Evolutionary conservation across 805 yeast species (phyloP), one percentile per base, ranked within the genome.

Genomic region (Candida golubevii): DNA sequence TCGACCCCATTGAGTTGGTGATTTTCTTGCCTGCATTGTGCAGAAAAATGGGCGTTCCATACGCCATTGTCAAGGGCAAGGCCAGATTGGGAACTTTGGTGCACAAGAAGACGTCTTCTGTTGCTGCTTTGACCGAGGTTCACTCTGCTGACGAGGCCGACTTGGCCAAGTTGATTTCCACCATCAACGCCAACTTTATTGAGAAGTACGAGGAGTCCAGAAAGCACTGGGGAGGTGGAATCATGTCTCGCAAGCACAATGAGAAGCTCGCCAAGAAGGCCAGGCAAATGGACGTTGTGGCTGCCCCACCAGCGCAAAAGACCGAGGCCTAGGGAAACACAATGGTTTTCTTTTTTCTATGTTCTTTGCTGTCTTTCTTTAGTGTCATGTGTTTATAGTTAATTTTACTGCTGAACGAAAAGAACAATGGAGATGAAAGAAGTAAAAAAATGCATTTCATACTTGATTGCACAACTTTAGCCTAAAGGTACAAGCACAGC

Each of bases 211-310:
- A 91, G 67, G 97, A 93, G 63, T 67, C 80, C 69, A 91, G 95
- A 83, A 89, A 88, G 79, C 96, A 88, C 85, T 91, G 99, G 99
- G 98, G 98, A 82, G 99, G 99, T 81, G 99, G 99, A 82, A 69
- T 88, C 75, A 78, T 93, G 82, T 97, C 98, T 74, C 77, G 85
- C 62, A 93, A 91, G 81, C 88, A 97, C 66, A 80, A 79, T 66
- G 91, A 83, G 67, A 88, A 85, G 79, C 69, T 72, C 55, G 90
- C 81, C 62, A 87, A 86, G 83, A 82, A 72, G 67, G 83, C 81
- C 58, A 82, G 77, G 75, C 74, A 76, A 61, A 59, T 75, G 60
- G 69, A 61, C 35, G 74, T 63, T 47, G 63, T 59, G 39, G 48
- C 56, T 41, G 48, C 51, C 33, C 35, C 23, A 3, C 23, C 23